A percentile compares a stretch with the other conserved stretches of the same genome.
These are phyloP conservation scores for Exophiala xenobiotica DNA, from an alignment of 2,329 filamentous ascomycete genomes.

Conservation along the genomic window DNA sequence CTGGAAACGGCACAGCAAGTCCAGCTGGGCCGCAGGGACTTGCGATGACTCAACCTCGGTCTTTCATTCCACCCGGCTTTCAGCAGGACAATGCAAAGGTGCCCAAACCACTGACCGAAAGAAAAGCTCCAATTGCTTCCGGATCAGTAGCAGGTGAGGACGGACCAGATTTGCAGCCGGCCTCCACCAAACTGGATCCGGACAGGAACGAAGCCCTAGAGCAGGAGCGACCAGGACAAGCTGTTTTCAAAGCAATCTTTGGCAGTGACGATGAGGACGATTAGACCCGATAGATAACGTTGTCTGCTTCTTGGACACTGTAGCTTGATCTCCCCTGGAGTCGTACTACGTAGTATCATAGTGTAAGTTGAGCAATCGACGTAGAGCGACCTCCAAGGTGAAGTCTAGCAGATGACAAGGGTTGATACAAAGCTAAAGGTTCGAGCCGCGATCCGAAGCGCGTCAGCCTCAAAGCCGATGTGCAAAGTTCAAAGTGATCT, in stretches of 20 bases:
- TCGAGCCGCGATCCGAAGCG: not conserved
- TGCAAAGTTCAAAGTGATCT: too few species aligned
- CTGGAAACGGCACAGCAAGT: constrained; percentile 33
- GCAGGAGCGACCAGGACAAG: constrained; percentile 70
- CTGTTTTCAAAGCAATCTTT: constrained; percentile 90
- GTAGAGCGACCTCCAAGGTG: too few species aligned
- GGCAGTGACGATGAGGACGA: constrained; percentile 77
- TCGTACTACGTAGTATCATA: not conserved
- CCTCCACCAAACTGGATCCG: constrained; percentile 56
- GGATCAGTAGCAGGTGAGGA: too few species aligned
- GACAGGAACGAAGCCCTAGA: constrained; percentile 79
- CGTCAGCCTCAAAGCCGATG: not conserved
- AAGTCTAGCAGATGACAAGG: too few species aligned
- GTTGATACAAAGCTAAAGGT: not conserved
- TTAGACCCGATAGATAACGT: too few species aligned
- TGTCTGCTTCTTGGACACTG: too few species aligned
- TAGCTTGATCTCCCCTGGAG: too few species aligned
- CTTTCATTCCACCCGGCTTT: constrained; percentile 37
- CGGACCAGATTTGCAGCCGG: not conserved
- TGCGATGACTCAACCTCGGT: constrained; percentile 7
- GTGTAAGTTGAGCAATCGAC: too few species aligned
- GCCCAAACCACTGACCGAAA: too few species aligned
- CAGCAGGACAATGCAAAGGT: constrained; percentile 28
- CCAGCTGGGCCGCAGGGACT: constrained; percentile 2
- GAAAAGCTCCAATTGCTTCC: too few species aligned